Evolutionary conservation across 2,329 filamentous ascomycete genomes (phyloP).

Genomic region (Magnaporthiopsis poae): DNA sequence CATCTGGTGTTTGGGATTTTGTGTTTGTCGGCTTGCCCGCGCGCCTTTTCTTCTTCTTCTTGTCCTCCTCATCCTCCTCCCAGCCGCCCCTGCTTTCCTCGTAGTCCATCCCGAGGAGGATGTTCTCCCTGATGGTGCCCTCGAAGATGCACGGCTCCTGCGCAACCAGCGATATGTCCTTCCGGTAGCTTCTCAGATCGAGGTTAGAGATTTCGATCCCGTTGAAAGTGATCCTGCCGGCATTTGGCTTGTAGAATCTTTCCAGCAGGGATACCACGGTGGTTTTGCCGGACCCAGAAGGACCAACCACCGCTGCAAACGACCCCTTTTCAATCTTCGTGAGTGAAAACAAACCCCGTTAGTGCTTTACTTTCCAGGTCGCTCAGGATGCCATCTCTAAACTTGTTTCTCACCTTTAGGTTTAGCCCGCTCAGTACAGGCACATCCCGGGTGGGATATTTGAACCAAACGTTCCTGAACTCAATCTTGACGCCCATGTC

Average conservation of each 20-base stretch:
- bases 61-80: slow-evolving; percentile 6
- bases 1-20: too few relatives aligned
- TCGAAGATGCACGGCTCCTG: slow-evolving; percentile 50
- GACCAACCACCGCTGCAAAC: slow-evolving; percentile 24
- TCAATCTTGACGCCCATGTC: slow-evolving; percentile 40
- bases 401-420: slow-evolving; percentile 42
- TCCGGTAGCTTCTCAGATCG: slow-evolving; percentile 38
- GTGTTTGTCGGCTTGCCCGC: not conserved
- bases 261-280: slow-evolving; percentile 41
- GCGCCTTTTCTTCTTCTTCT: too few relatives aligned
- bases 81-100: slow-evolving; percentile 11
- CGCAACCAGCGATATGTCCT: slow-evolving; percentile 47
- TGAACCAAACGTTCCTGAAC: slow-evolving; percentile 59
- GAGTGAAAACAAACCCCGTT: not conserved
- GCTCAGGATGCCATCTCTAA: not conserved
- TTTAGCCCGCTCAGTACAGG: slow-evolving; percentile 58
- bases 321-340: slow-evolving; percentile 20
- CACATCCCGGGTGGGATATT: slow-evolving; percentile 59
- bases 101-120: slow-evolving; percentile 20
- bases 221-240: slow-evolving; percentile 45
- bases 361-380: not conserved
- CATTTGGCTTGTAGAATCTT: slow-evolving; percentile 28
- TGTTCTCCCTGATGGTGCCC: slow-evolving; percentile 30
- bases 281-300: slow-evolving; percentile 23
- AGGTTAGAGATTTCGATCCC: slow-evolving; percentile 46